A percentile compares a stretch with the other conserved stretches of the same genome.
These are phyloP conservation scores for Sporormia fimetaria DNA, from an alignment of 495 filamentous ascomycete species.

Conservation along the genomic window DNA sequence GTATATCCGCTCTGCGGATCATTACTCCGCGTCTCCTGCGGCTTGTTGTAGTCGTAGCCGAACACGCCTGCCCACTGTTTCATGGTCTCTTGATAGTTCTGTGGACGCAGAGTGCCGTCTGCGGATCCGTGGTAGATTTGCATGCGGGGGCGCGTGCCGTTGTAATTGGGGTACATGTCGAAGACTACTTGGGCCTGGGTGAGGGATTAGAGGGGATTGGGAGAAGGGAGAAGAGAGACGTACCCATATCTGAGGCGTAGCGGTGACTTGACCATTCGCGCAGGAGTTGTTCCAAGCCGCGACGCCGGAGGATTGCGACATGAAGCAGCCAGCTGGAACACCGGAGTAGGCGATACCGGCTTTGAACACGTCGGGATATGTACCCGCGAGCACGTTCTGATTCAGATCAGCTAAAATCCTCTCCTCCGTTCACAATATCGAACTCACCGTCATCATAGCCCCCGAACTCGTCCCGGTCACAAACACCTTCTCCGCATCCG, in stretches of 20 bases:
- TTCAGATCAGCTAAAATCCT: not conserved
- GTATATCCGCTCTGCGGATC: slow-evolving; percentile 36
- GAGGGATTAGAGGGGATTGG: too few species aligned
- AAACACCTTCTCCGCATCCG: slow-evolving; percentile 38
- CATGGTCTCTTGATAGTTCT: slow-evolving; percentile 42
- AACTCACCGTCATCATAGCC: slow-evolving; percentile 43
- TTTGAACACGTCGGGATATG: slow-evolving; percentile 48
- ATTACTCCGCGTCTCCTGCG: slow-evolving; percentile 10
- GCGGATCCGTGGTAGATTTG: slow-evolving; percentile 45
- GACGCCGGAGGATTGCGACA: slow-evolving; percentile 28
- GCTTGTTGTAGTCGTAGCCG: slow-evolving; percentile 24
- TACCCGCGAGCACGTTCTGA: slow-evolving; percentile 44
- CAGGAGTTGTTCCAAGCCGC: slow-evolving; percentile 46
- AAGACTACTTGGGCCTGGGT: slow-evolving; percentile 38
- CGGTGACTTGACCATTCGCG: slow-evolving; percentile 38
- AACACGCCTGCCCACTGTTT: slow-evolving; percentile 50
- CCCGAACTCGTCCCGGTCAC: slow-evolving; percentile 45
- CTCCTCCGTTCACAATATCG: not conserved
- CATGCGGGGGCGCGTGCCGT: slow-evolving; percentile 44
- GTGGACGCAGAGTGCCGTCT: slow-evolving; percentile 39
- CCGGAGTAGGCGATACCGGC: slow-evolving; percentile 48
- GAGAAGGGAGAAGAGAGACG: too few species aligned
- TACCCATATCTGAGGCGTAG: slow-evolving; percentile 42
- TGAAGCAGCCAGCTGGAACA: slow-evolving; percentile 51
- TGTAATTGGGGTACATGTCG: slow-evolving; percentile 45